Percentiles rank a stretch among this genome's conserved stretches.
Evolutionary conservation across 495 filamentous ascomycete genomes (phyloP).

Genomic region (Xylaria scruposa): DNA sequence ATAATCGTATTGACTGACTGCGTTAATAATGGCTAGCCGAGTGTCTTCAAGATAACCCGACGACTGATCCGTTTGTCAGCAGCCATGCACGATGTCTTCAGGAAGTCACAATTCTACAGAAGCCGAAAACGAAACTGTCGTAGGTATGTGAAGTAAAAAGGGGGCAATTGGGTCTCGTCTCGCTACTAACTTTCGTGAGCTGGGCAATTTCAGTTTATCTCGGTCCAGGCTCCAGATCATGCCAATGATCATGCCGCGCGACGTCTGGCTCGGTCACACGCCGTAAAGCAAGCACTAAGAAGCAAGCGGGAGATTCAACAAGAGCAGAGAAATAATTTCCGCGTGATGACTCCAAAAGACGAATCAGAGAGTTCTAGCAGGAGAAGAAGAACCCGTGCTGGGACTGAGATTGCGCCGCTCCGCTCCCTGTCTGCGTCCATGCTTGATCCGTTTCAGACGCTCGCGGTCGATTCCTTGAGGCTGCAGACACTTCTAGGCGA

Average conservation of each 20-base stretch:
- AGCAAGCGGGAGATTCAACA: slow-evolving; percentile 45
- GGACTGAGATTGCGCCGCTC: neutral
- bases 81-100: neutral
- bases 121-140: neutral
- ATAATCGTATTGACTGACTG: neutral
- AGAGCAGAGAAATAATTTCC: slow-evolving; percentile 41
- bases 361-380: neutral
- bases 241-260: slow-evolving; percentile 17
- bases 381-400: neutral
- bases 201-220: slow-evolving; percentile 41
- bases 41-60: neutral
- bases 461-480: slow-evolving; percentile 42
- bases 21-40: neutral
- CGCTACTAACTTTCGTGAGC: slow-evolving; percentile 14
- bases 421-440: slow-evolving; percentile 19
- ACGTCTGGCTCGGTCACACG: slow-evolving; percentile 46
- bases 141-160: slow-evolving; percentile 1
- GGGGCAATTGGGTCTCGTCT: neutral
- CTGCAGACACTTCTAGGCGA: slow-evolving; percentile 39
- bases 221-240: slow-evolving; percentile 37
- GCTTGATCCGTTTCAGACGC: slow-evolving; percentile 39
- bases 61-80: neutral
- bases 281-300: slow-evolving; percentile 40
- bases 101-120: neutral
- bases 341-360: slow-evolving; percentile 1